A percentile compares a stretch with the other conserved stretches of the same genome.
These are phyloP conservation scores for Pachysandra terminalis DNA, from an alignment of 164 flowering plant genomes.

Conservation along the genomic window DNA sequence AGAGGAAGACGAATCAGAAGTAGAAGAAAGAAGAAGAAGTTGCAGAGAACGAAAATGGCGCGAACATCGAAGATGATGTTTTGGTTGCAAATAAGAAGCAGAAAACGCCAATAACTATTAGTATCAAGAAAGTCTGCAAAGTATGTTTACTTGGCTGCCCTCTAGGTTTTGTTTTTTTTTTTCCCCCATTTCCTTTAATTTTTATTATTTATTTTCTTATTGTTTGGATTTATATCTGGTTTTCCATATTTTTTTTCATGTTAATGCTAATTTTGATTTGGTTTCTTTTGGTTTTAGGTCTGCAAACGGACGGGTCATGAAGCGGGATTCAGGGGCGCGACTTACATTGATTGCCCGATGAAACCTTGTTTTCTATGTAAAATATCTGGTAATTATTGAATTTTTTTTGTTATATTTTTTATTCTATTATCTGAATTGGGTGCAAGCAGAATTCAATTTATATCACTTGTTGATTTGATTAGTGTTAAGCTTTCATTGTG, in stretches of 20 bases:
- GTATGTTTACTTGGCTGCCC: conserved; percentile 25
- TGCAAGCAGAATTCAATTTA: too few species aligned
- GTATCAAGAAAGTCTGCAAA: conserved; percentile 89
- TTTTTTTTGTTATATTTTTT: too few species aligned
- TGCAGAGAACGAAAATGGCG: conserved; percentile 5
- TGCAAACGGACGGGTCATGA: conserved; percentile 85
- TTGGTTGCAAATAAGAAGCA: conserved; percentile 33
- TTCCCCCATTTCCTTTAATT: neutral
- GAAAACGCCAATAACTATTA: conserved; percentile 67
- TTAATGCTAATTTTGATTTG: neutral
- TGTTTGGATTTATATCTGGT: neutral
- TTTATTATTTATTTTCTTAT: too few species aligned
- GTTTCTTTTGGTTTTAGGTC: conserved; percentile 70
- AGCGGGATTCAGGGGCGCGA: conserved; percentile 93
- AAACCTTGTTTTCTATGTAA: conserved; percentile 95
- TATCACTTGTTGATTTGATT: too few species aligned
- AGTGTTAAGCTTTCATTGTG: too few species aligned
- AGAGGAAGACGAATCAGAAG: conserved; percentile 32
- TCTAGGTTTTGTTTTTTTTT: conserved; percentile 9
- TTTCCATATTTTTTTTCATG: neutral
- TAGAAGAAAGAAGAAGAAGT: conserved; percentile 26
- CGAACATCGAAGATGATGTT: conserved; percentile 11
- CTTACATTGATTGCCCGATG: conserved; percentile 94
- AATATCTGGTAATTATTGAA: conserved; percentile 82
- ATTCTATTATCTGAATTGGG: too few species aligned